Percentiles rank a stretch among this genome's conserved stretches.
Conservation (phyloP, 371 early-diverging fungal genomes). For the Apophysomyces ossiformis region DNA sequence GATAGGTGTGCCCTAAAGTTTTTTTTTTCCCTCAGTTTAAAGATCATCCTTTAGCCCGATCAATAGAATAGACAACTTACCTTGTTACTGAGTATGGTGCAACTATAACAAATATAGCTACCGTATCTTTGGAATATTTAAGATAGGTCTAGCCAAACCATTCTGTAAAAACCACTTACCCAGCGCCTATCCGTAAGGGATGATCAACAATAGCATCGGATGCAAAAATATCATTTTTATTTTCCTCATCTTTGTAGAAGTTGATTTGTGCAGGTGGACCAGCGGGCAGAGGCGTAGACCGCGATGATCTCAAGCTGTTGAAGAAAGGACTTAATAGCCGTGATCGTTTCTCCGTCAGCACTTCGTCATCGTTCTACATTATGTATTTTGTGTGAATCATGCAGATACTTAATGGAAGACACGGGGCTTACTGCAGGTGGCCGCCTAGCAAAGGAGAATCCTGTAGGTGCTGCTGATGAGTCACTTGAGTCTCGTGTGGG, state of each 20-base stretch:
- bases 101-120: conserved; percentile 61
- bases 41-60: background rate
- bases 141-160: conserved; percentile 1
- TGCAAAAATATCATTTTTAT: conserved; percentile 41
- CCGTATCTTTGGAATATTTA: conserved; percentile 36
- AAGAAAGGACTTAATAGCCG: conserved; percentile 12
- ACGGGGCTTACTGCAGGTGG: background rate
- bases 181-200: conserved; percentile 51
- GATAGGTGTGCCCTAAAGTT: conserved; percentile 43
- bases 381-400: too few relatives aligned
- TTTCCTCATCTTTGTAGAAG: conserved; percentile 40
- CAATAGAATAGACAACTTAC: conserved; percentile 22
- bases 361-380: background rate
- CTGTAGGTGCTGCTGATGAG: background rate
- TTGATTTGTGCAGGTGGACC: conserved; percentile 34
- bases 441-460: background rate
- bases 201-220: conserved; percentile 56
- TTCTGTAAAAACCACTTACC: conserved; percentile 18
- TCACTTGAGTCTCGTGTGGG: background rate
- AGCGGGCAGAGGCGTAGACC: conserved; percentile 17
- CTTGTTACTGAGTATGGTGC: conserved; percentile 53
- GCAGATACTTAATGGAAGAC: background rate
- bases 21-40: background rate
- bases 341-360: background rate
- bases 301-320: conserved; percentile 15